Percentiles rank a stretch among this genome's conserved stretches.
phyloP scores from a whole-genome alignment of 805 yeast species.

The Saturnispora zaruensis region DNA sequence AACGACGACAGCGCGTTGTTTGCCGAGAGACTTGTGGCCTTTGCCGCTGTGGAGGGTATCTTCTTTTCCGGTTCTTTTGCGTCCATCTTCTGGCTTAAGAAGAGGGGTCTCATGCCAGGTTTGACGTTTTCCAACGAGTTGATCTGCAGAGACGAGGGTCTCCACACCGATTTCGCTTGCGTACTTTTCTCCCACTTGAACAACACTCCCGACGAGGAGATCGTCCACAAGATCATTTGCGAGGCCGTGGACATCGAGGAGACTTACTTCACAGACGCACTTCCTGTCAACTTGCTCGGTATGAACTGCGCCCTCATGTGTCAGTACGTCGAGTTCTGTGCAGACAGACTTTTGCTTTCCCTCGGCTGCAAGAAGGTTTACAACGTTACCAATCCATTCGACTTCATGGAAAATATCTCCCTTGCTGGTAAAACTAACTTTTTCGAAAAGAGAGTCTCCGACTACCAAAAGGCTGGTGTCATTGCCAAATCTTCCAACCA shows the following conservation, averaged over 20 bases:
- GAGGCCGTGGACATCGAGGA: slow-evolving; percentile 95
- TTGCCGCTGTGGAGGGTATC: slow-evolving; percentile 98
- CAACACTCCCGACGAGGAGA: slow-evolving; percentile 73
- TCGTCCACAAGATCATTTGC: slow-evolving; percentile 78
- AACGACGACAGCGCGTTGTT: slow-evolving; percentile 78
- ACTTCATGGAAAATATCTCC: slow-evolving; percentile 97
- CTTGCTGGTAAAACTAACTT: slow-evolving; percentile 98
- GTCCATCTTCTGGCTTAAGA: slow-evolving; percentile 96
- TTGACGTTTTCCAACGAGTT: slow-evolving; percentile 95
- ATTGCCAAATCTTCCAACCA: slow-evolving; percentile 58
- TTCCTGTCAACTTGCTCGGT: slow-evolving; percentile 88
- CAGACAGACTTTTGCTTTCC: slow-evolving; percentile 88
- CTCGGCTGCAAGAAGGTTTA: slow-evolving; percentile 85
- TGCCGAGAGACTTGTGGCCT: slow-evolving; percentile 94
- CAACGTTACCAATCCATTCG: slow-evolving; percentile 90
- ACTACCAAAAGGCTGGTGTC: slow-evolving; percentile 98
- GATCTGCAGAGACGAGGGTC: slow-evolving; percentile 97
- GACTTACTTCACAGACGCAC: slow-evolving; percentile 89
- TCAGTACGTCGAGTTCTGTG: slow-evolving; percentile 96
- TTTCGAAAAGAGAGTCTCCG: slow-evolving; percentile 97
- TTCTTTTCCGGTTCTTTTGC: slow-evolving; percentile 98
- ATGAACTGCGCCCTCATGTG: slow-evolving; percentile 93
- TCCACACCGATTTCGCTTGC: slow-evolving; percentile 98
- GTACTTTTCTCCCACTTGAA: slow-evolving; percentile 85
- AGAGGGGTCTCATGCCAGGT: slow-evolving; percentile 99